phyloP scores from a whole-genome alignment of 768 basidiomycete genomes.

The Termitomyces sp. region DNA sequence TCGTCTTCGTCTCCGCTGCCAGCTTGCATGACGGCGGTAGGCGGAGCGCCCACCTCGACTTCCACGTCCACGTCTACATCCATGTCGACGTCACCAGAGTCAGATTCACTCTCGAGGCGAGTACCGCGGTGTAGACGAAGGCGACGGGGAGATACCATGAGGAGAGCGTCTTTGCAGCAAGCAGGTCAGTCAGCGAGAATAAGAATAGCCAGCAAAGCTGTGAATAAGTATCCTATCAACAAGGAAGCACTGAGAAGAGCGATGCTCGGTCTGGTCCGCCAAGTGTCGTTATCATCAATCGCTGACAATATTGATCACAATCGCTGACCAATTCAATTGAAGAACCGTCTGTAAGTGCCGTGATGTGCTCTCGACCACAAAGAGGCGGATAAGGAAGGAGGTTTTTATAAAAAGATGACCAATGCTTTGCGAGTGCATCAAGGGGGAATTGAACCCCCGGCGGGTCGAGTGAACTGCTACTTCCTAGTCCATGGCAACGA shows the following conservation, averaged over 20 bases:
- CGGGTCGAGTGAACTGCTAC: too few species aligned
- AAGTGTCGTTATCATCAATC: too few species aligned
- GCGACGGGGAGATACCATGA: neutral
- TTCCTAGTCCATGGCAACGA: too few species aligned
- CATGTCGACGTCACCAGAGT: neutral
- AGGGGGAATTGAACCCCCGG: too few species aligned
- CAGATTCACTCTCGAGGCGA: neutral
- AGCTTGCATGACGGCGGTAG: neutral
- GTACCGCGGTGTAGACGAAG: neutral
- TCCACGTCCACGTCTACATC: neutral
- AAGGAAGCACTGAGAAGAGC: neutral
- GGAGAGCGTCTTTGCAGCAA: too few species aligned
- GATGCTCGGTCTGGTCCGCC: neutral
- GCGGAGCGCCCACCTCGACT: neutral
- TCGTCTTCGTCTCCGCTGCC: conserved; percentile 20
- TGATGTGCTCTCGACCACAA: too few species aligned
- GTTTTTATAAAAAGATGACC: too few species aligned
- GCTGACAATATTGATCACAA: too few species aligned
- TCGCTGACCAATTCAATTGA: too few species aligned
- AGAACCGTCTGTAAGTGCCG: too few species aligned
- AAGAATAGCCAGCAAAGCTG: neutral
- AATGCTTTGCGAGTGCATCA: too few species aligned
- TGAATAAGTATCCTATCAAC: neutral
- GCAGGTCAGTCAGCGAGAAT: neutral
- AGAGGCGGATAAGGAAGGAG: too few species aligned